Base-by-base conservation (phyloP, 352 stramenopile genomes). In the Globisporangium perplexum region DNA sequence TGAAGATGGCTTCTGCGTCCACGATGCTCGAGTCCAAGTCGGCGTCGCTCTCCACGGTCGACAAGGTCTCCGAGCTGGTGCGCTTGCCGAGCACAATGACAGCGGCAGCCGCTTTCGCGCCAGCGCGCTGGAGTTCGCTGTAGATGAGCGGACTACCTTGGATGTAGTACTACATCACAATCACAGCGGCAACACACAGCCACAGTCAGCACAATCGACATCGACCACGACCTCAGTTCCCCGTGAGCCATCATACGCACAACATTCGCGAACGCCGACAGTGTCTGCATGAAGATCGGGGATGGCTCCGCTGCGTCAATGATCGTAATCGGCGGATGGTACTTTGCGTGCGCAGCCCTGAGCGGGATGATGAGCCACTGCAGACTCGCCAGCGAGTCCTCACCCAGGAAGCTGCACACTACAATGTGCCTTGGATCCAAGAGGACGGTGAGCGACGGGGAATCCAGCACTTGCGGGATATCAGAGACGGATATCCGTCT, bases 21-120 rank as follows among this genome's bases (percentile, higher is more conserved):
- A 77, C 72, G 3, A 94, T 87, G 30, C 77, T 89, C 38, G 74
- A 78, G 30, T 91, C 79, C 20, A 90, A 44, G 36, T 91, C 79
- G 28, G 86, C 47, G 24, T 88, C 77, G 7, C 45, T 47, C 26
- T 87, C 77, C 6, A 31, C 62, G 11, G 57, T 64, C 1, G 52
- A 68, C 22, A 59, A 59, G 6, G 60, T 53, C 3, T 57, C 57
- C 3, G 63, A 76, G 45, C 70, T 86, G 22, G 71, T 64, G 35
- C 79, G 73, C 59, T 89, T 92, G 49, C 81, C 81, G 22, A 94
- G 72, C 1, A 94, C 79, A 17, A 94, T 74, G n/a, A 94, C 84
- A 3, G 79, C 73, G 55, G 69, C 67, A 26, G 84, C 84, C 28
- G 84, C 76, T 51, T 94, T 94, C 3, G 84, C 79, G 26, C 84